phyloP scores from a whole-genome alignment of 345 rosid species.

The Salix suchowensis region DNA sequence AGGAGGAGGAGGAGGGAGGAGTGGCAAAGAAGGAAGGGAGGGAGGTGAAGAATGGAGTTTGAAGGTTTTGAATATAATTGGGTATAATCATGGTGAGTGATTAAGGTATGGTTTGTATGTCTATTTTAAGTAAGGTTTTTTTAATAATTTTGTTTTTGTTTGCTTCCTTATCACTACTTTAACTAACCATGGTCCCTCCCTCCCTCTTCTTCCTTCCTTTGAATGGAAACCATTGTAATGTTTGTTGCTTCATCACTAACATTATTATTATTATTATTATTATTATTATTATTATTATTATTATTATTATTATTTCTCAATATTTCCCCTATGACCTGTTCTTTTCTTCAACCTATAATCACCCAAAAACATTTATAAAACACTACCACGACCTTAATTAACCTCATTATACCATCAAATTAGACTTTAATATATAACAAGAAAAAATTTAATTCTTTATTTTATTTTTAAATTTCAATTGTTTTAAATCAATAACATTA shows the following conservation, averaged over 20 bases:
- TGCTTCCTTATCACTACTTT: conserved; percentile 64
- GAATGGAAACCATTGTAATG: conserved; percentile 18
- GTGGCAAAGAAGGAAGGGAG: conserved; percentile 38
- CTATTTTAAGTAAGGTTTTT: conserved; percentile 11
- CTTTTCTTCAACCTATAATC: no score
- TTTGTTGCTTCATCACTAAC: background rate
- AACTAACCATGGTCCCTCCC: conserved; percentile 57
- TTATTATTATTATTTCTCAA: no score
- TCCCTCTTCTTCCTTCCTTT: conserved; percentile 24
- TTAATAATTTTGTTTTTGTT: conserved; percentile 13
- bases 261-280: no score
- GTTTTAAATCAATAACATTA: no score
- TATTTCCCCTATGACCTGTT: no score
- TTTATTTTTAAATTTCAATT: no score
- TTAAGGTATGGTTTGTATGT: conserved; percentile 16
- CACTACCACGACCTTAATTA: no score
- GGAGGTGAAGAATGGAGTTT: background rate
- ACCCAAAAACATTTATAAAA: no score
- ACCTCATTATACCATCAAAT: no score
- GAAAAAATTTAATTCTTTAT: no score
- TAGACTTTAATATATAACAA: no score
- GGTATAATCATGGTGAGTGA: background rate
- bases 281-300: no score
- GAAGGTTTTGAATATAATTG: background rate
- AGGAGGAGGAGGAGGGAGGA: conserved; percentile 36